phyloP scores from a whole-genome alignment of 2,329 filamentous ascomycete species.

The Emmonsiellopsis sp. region DNA sequence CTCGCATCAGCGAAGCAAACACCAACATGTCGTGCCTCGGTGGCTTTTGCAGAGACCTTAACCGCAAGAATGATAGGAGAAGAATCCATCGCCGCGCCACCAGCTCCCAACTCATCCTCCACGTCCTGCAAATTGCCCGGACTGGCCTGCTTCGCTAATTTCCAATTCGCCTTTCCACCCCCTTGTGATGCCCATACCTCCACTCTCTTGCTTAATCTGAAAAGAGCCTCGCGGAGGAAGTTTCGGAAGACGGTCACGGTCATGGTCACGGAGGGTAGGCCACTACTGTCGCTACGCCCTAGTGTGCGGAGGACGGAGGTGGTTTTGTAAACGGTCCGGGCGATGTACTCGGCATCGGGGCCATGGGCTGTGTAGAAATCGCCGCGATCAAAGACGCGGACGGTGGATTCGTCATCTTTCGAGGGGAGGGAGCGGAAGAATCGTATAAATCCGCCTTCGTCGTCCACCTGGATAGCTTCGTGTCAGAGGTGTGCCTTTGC shows the following conservation, averaged over 20 bases:
- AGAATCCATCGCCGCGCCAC: constrained; percentile 60
- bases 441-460: constrained; percentile 92
- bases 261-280: constrained; percentile 88
- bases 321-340: constrained; percentile 81
- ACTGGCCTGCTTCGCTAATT: constrained; percentile 81
- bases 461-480: constrained; percentile 62
- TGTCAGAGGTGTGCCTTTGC: constrained; percentile 8
- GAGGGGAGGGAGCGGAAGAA: constrained; percentile 82
- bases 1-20: constrained; percentile 98
- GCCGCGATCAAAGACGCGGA: constrained; percentile 86
- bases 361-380: constrained; percentile 77
- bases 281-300: constrained; percentile 73
- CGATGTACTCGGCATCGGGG: constrained; percentile 39
- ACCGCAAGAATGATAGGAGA: constrained; percentile 93
- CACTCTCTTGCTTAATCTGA: constrained; percentile 79
- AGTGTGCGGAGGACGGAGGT: constrained; percentile 90
- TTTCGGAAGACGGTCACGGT: constrained; percentile 91
- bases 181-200: constrained; percentile 77
- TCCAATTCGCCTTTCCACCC: constrained; percentile 77
- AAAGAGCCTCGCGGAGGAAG: constrained; percentile 87
- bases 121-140: constrained; percentile 95
- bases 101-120: constrained; percentile 78
- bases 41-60: constrained; percentile 81
- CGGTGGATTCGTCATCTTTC: constrained; percentile 53
- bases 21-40: constrained; percentile 75